These are phyloP conservation scores for Erodium chrysanthum DNA, from an alignment of 441 rosid genomes.

Conservation along the genomic window DNA sequence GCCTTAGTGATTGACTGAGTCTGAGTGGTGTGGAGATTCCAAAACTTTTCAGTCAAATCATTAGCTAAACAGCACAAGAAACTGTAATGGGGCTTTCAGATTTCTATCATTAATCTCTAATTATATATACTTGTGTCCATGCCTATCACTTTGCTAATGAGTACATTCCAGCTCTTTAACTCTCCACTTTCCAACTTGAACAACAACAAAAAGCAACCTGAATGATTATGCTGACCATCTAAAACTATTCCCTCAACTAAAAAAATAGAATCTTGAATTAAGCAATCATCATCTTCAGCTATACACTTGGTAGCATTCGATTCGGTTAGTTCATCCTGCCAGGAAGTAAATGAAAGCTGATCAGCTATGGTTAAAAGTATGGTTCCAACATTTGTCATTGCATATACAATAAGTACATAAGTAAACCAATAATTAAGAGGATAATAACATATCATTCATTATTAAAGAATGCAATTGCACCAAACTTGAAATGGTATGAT, in stretches of 20 bases:
- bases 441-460: not conserved
- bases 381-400: not conserved
- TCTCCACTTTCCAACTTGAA: not conserved
- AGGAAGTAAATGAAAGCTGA: not conserved
- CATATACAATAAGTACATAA: not conserved
- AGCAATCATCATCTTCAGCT: not conserved
- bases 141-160: not conserved
- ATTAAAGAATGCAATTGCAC: not conserved
- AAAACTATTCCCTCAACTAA: not conserved
- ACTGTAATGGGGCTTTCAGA: not conserved
- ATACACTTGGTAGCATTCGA: not conserved
- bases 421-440: not conserved
- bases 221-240: no score
- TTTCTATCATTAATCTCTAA: not conserved
- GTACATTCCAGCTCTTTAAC: conserved; percentile 1
- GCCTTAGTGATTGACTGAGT: not conserved
- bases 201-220: no score
- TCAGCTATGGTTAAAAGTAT: not conserved
- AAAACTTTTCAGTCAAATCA: conserved; percentile 2
- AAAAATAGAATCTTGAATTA: not conserved
- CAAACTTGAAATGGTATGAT: not conserved
- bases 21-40: conserved; percentile 3
- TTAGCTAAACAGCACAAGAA: not conserved
- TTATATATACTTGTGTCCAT: not conserved
- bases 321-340: not conserved